Conservation (phyloP, 2,329 filamentous ascomycete genomes). For the Colletotrichum tofieldiae region DNA sequence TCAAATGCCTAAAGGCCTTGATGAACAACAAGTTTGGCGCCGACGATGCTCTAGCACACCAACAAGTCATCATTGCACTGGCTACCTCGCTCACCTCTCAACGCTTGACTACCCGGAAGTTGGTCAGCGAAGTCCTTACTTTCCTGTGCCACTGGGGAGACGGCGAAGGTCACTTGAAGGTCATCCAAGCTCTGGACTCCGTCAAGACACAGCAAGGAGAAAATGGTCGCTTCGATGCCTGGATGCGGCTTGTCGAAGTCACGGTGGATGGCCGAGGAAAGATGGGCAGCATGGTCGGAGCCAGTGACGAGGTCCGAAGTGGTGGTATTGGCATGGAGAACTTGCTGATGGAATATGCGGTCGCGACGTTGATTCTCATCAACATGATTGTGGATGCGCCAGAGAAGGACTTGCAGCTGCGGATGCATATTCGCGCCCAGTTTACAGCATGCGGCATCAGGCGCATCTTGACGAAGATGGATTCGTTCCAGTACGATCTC, state of each 20-base stretch:
- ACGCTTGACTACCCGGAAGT: constrained; percentile 90
- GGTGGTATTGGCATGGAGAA: constrained; percentile 99
- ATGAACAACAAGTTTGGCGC: constrained; percentile 99
- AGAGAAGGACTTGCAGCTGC: constrained; percentile 88
- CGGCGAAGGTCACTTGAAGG: constrained; percentile 90
- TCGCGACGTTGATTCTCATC: constrained; percentile 93
- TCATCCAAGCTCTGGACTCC: constrained; percentile 92
- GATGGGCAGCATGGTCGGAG: constrained; percentile 98
- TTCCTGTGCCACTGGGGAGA: constrained; percentile 96
- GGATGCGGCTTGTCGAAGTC: constrained; percentile 99
- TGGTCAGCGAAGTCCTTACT: constrained; percentile 96
- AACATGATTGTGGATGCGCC: constrained; percentile 97
- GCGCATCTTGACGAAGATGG: constrained; percentile 96
- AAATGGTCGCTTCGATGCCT: constrained; percentile 96
- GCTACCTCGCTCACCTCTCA: constrained; percentile 90
- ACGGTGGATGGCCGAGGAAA: constrained; percentile 97
- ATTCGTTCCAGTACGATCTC: constrained; percentile 96
- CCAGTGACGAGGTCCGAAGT: constrained; percentile 94
- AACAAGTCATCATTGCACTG: constrained; percentile 90
- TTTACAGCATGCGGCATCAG: constrained; percentile 97
- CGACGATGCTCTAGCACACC: constrained; percentile 92
- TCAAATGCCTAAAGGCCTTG: constrained; percentile 96
- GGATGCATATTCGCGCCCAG: constrained; percentile 95
- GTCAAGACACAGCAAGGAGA: constrained; percentile 91
- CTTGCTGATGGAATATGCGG: constrained; percentile 97